phyloP scores from a whole-genome alignment of 1,139 yeast genomes.

The Suhomyces choctaworum region DNA sequence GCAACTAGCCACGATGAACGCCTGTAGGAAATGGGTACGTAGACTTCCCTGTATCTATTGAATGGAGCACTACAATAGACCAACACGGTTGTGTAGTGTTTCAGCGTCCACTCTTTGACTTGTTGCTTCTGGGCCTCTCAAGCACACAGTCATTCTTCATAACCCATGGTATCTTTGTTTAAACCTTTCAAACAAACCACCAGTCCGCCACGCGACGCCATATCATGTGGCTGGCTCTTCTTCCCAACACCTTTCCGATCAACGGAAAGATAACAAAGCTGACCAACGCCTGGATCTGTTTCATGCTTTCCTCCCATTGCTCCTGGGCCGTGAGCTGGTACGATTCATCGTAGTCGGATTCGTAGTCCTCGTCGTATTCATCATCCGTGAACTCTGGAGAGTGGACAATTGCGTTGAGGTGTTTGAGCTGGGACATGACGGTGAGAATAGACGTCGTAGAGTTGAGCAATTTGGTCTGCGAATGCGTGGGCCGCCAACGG shows the following conservation, averaged over 20 bases:
- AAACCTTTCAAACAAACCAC: conserved; percentile 23
- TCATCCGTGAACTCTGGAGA: conserved; percentile 17
- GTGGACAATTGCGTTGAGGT: conserved; percentile 10
- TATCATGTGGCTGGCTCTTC: conserved; percentile 45
- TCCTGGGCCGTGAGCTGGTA: conserved; percentile 50
- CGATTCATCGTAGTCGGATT: conserved; percentile 14
- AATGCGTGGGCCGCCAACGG: too few species aligned
- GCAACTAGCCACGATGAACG: background rate
- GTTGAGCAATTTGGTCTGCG: too few species aligned
- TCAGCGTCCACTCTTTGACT: too few species aligned
- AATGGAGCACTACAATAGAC: too few species aligned
- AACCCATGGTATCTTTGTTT: too few species aligned
- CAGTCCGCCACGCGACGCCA: conserved; percentile 38
- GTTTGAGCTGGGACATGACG: conserved; percentile 13
- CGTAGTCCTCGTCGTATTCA: conserved; percentile 16
- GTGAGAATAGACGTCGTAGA: too few species aligned
- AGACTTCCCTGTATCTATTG: background rate
- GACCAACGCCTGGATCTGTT: conserved; percentile 58
- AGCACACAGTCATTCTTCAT: too few species aligned
- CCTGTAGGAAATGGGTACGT: background rate
- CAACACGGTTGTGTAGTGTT: too few species aligned
- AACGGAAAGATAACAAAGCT: conserved; percentile 65
- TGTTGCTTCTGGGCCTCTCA: too few species aligned
- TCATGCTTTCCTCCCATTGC: conserved; percentile 79
- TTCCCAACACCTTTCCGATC: conserved; percentile 69